Evolutionary conservation across 1,284 basidiomycete species (phyloP), one percentile per base, ranked within the genome.

Genomic region (Ustanciosporium gigantosporum): DNA sequence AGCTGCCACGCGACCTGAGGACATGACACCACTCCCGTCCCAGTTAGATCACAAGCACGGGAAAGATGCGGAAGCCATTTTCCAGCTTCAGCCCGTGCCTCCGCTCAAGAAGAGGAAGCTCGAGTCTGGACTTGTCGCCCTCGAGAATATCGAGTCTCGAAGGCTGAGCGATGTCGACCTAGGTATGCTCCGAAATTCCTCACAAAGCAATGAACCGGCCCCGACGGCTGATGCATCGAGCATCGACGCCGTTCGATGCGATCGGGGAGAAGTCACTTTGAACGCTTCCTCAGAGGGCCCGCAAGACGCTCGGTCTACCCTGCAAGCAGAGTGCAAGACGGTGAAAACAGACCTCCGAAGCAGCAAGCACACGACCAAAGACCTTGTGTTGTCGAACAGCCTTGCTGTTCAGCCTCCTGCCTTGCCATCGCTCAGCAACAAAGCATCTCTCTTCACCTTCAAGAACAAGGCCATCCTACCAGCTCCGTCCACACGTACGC

Each of bases 61-160:
- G n/a, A 11, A 9, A 29, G 9, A 9, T 11, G n/a, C 27, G n/a
- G 27, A 29, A 29, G n/a, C 11, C n/a, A n/a, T 29, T 27, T 55
- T 61, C 16, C 58, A 44, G 21, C 44, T 61, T 25, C 46, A 55
- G 23, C 51, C 58, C 4, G 51, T 47, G 2, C 58, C 58, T 14
- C 36, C 47, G 2, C 31, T 36, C 6, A 61, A 61, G 31, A 51
- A 52, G 25, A 50, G 58, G 45, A 39, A 41, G 29, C n/a, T 61
- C 3, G 44, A 61, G 23, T 45, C 48, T 14, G 38, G 25, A 3
- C 40, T 40, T 4, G 13, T 23, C 1, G 15, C 25, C 31, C 6
- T 19, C n/a, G 31, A 29, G 27, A 9, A 9, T n/a, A 29, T n/a
- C 27, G 11, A 29, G 27, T 29, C 27, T 9, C n/a, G n/a, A n/a